These are phyloP conservation scores for Xylaria digitata DNA, from an alignment of 2,329 filamentous ascomycete species.

Conservation along the genomic window DNA sequence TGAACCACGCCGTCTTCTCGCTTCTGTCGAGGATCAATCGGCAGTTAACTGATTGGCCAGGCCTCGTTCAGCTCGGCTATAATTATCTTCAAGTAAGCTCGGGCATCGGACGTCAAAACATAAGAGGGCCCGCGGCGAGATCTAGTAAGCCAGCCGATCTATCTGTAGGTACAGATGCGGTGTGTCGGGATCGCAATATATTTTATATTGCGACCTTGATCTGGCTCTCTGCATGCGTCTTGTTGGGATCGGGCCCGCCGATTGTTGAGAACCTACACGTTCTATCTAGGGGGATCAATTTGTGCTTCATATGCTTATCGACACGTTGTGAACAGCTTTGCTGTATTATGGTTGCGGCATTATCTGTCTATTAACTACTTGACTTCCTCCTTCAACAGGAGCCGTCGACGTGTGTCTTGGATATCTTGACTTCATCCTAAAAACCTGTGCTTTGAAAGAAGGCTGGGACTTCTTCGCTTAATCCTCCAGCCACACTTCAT, in stretches of 20 bases:
- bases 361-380: constrained; percentile 18
- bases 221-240: constrained; percentile 22
- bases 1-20: constrained; percentile 27
- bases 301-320: constrained; percentile 36
- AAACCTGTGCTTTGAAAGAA: constrained; percentile 17
- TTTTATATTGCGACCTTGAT: constrained; percentile 36
- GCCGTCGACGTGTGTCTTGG: constrained; percentile 14
- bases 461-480: constrained; percentile 3
- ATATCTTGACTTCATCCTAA: constrained; percentile 30
- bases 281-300: constrained; percentile 22
- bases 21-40: constrained; percentile 39
- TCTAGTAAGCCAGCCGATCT: constrained; percentile 28
- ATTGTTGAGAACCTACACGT: constrained; percentile 29
- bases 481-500: constrained; percentile 4
- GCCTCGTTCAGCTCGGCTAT: constrained; percentile 31
- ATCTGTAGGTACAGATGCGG: constrained; percentile 36
- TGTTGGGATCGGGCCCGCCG: constrained; percentile 23
- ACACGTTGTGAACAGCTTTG: constrained; percentile 28
- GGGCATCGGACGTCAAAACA: constrained; percentile 12
- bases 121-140: constrained; percentile 16
- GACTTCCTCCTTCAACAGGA: constrained; percentile 46
- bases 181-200: constrained; percentile 41
- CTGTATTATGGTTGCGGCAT: constrained; percentile 1
- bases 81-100: constrained; percentile 42
- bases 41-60: constrained; percentile 48